Conservation (phyloP, 208 protist genomes). For the Tritrichomonas foetus region DNA sequence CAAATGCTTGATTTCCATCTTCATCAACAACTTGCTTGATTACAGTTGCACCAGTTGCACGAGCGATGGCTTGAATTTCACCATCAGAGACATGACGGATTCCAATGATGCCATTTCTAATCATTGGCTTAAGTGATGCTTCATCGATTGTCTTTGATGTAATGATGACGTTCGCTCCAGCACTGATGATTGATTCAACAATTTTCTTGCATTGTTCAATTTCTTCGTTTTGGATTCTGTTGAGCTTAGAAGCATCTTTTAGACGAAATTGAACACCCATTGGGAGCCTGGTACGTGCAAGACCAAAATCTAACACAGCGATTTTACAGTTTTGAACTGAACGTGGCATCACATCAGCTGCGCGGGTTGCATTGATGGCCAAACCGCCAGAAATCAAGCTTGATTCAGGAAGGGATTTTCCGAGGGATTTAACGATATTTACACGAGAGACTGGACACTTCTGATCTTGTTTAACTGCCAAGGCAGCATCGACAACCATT, state of each 20-base stretch:
- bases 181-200: background rate
- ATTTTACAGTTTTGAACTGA: slow-evolving; percentile 89
- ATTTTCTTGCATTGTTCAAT: background rate
- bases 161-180: slow-evolving; percentile 98
- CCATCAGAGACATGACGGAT: background rate
- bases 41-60: slow-evolving; percentile 55
- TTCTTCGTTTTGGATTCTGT: background rate
- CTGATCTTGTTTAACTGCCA: slow-evolving; percentile 59
- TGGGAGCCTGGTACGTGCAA: slow-evolving; percentile 87
- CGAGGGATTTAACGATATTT: slow-evolving; percentile 41
- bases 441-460: slow-evolving; percentile 51
- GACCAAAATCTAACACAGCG: slow-evolving; percentile 96
- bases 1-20: slow-evolving; percentile 48
- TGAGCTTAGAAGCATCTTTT: slow-evolving; percentile 10
- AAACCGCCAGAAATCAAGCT: background rate
- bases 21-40: slow-evolving; percentile 46
- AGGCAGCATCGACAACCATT: slow-evolving; percentile 79
- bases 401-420: slow-evolving; percentile 8
- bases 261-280: slow-evolving; percentile 75
- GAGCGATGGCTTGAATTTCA: background rate
- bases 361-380: slow-evolving; percentile 4
- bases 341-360: slow-evolving; percentile 75
- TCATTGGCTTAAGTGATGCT: slow-evolving; percentile 77
- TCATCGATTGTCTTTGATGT: slow-evolving; percentile 99
- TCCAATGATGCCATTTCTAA: slow-evolving; percentile 6